Percentiles rank a stretch among this genome's conserved stretches.
Conservation (phyloP, 768 basidiomycete genomes). For the Suillus cothurnatus region DNA sequence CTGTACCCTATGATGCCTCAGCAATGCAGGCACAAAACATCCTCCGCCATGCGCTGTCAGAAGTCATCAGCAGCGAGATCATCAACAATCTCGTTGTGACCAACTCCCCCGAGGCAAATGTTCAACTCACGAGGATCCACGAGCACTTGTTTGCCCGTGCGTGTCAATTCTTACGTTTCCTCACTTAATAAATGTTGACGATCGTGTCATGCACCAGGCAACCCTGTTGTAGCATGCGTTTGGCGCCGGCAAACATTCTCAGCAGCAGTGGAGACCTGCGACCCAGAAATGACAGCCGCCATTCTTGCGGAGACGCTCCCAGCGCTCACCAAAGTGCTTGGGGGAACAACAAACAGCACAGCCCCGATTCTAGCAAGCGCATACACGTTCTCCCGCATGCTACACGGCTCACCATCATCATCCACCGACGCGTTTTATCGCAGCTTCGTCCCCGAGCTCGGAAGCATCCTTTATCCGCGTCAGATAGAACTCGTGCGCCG, state of each 20-base stretch:
- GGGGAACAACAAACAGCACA: slow-evolving; percentile 43
- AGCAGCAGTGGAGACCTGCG: slow-evolving; percentile 78
- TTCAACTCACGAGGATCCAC: slow-evolving; percentile 83
- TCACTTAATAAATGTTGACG: slow-evolving; percentile 4
- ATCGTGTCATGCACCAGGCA: slow-evolving; percentile 47
- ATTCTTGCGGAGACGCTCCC: slow-evolving; percentile 77
- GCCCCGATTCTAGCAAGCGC: slow-evolving; percentile 69
- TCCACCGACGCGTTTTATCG: slow-evolving; percentile 76
- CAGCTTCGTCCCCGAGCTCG: slow-evolving; percentile 84
- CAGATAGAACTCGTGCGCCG: slow-evolving; percentile 87
- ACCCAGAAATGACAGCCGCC: slow-evolving; percentile 65
- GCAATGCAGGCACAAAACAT: slow-evolving; percentile 80
- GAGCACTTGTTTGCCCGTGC: slow-evolving; percentile 84
- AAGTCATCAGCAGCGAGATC: slow-evolving; percentile 72
- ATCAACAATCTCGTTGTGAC: slow-evolving; percentile 87
- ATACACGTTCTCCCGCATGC: slow-evolving; percentile 82
- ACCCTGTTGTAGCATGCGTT: slow-evolving; percentile 85
- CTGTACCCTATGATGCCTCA: slow-evolving; percentile 44
- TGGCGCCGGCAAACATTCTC: slow-evolving; percentile 92
- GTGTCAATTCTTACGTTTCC: slow-evolving; percentile 23
- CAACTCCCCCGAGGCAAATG: slow-evolving; percentile 81
- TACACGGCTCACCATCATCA: slow-evolving; percentile 67
- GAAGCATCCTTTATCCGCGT: slow-evolving; percentile 67
- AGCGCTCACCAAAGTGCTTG: slow-evolving; percentile 57
- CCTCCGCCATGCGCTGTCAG: slow-evolving; percentile 78